Evolutionary conservation across 2,329 filamentous ascomycete genomes (phyloP).

Genomic region (Beauveria sp.): DNA sequence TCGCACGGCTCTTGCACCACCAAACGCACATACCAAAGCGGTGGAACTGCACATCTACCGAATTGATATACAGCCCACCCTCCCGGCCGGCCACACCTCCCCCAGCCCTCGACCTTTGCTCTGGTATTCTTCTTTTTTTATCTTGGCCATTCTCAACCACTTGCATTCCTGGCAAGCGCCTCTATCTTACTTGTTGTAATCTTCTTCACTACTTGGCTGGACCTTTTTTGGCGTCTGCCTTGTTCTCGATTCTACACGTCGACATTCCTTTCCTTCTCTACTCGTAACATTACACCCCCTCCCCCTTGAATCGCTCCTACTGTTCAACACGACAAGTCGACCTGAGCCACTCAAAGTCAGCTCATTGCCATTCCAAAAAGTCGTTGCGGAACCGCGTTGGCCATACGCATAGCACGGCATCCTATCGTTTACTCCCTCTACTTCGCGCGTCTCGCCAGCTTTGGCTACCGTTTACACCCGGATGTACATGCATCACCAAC

Average conservation of each 20-base stretch:
- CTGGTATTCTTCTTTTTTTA: background rate
- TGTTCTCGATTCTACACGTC: background rate
- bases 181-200: background rate
- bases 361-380: background rate
- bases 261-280: slow-evolving; percentile 1
- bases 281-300: background rate
- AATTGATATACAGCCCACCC: slow-evolving; percentile 6
- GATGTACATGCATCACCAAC: background rate
- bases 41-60: background rate
- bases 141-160: background rate
- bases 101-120: background rate
- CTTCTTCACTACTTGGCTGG: background rate
- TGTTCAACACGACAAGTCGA: background rate
- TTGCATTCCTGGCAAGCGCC: slow-evolving; percentile 3
- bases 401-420: background rate
- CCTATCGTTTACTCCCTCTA: background rate
- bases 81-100: background rate
- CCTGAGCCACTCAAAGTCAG: background rate
- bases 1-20: background rate
- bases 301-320: background rate
- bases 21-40: background rate
- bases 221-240: background rate
- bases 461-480: background rate
- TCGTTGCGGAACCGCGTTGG: background rate
- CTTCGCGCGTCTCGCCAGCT: background rate